These are phyloP conservation scores for Lasiosphaeria miniovina DNA, from an alignment of 495 filamentous ascomycete species.

Conservation along the genomic window DNA sequence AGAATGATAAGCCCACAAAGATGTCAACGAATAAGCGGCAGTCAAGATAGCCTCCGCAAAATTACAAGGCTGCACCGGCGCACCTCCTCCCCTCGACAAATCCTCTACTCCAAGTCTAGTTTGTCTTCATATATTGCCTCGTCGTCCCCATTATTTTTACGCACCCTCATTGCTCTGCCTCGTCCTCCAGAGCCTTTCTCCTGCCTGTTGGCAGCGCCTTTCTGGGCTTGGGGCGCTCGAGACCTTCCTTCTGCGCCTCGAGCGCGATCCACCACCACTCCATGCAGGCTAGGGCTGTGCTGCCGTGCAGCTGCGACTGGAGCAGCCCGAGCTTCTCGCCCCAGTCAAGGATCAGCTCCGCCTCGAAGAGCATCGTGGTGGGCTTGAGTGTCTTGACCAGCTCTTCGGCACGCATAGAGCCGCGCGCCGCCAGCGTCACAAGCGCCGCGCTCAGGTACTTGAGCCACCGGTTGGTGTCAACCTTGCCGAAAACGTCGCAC, in stretches of 20 bases:
- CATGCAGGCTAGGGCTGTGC: slow-evolving; percentile 46
- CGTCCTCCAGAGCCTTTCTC: neutral
- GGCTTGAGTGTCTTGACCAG: slow-evolving; percentile 57
- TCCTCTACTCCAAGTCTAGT: no score
- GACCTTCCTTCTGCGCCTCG: slow-evolving; percentile 25
- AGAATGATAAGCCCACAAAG: no score
- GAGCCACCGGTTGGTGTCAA: slow-evolving; percentile 64
- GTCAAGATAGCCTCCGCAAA: no score
- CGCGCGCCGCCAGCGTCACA: slow-evolving; percentile 56
- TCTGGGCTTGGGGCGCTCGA: slow-evolving; percentile 13
- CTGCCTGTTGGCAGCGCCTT: slow-evolving; percentile 14
- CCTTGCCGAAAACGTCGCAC: slow-evolving; percentile 69
- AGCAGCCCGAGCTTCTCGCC: slow-evolving; percentile 46
- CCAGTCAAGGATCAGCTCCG: slow-evolving; percentile 66
- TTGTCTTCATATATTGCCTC: no score
- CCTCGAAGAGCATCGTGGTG: slow-evolving; percentile 65
- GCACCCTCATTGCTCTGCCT: neutral
- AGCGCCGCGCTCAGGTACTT: slow-evolving; percentile 57
- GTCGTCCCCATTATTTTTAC: neutral
- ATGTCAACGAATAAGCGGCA: no score
- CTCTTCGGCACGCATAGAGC: slow-evolving; percentile 51
- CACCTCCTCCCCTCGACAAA: no score
- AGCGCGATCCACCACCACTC: slow-evolving; percentile 71
- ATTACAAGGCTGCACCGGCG: no score
- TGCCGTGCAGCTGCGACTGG: slow-evolving; percentile 29